Base-by-base conservation (phyloP, 352 stramenopile genomes). In the Phytophthora europaea region DNA sequence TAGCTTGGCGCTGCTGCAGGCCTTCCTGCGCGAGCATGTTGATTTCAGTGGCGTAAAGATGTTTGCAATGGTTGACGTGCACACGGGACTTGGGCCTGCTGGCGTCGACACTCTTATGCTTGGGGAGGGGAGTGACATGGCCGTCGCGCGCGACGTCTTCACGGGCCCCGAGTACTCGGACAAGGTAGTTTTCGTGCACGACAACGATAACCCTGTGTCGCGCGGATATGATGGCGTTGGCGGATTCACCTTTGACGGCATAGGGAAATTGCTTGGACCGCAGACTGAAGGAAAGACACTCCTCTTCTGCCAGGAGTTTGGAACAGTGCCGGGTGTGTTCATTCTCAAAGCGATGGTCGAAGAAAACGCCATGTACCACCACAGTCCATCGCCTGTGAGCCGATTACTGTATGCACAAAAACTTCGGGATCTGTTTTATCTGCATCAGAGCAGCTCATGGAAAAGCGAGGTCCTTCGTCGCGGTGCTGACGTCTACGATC, bases 21-120 rank as follows among this genome's bases (percentile, higher is more conserved):
- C 84, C 23, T 97, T 97, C 65, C 72, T 97, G 20, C 43, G 51
- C 13, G 38, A 84, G 33, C 74, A 91, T 43, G 57, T 95, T 13
- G 48, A 89, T 31, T 81, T 92, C 8, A 67, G 67, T 2, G 22
- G 26, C 3, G 31, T 90, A 2, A 72, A 50, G 6, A 81, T 79
- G 31, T 75, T 94, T 58, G 84, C 70, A 5, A 92, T 98, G 81
- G 84, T 99, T 67, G 95, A 99, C 75, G 92, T 98, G 7, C 96
- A 99, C 73, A 99, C 96, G 1, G 96, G 96, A 4, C 81, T 99
- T 31, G 96, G 95, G 4, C 64, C 81, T 13, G 51, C 79, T 34
- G 89, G 85, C 26, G 68, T 87, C 9, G 87, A 95, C 65, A 93
- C 83, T 40, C 69, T 93, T 4, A 73, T 93, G 59, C 55, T 91